Evolutionary conservation across 257 asterid species (phyloP), one percentile per base, ranked within the genome.

Genomic region (Lycium barbarum): DNA sequence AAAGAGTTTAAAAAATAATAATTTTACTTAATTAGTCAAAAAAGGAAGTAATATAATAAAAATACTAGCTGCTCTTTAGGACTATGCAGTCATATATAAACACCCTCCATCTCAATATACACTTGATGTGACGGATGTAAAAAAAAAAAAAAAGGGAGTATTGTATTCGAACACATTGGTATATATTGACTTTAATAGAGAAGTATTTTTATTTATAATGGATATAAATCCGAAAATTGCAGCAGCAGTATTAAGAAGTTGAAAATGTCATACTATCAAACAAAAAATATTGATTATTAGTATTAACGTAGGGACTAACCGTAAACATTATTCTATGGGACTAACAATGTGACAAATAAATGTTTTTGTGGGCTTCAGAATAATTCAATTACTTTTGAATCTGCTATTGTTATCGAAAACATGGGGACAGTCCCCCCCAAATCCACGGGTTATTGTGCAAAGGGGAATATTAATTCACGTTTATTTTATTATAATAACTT

Each of bases 371-470:
- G 58, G 45, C 38, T 72, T 72, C 2, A 47, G 61, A 12, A 54
- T 54, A 54, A 14, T 11, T 54, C 13, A 26, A 55, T 55, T 40
- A 40, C 45, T 55, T 14, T 7, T 55, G n/a, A 55, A 74, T 74
- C 22, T 26, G 33, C 26, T 20, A 9, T n/a, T 18, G 65, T 59
- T 59, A 74, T 74, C 61, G 43, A 74, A 49, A 74, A 74, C 81
- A 74, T 12, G 81, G 81, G 61, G 20, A 74, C 81, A 74, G 81
- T 74, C 43, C 5, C 58, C 43, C 81, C 43, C 11, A 47, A 47
- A 20, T 73, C 61, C 81, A 73, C 81, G 81, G 81, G 40, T 20
- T 73, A 73, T 73, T 73, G 61, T 47, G 81, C 40, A 47, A 73
- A 73, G 20, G 10, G 40, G 20, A 73, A 73, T 20, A 73, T 70